Evolutionary conservation across 1,284 basidiomycete genomes (phyloP).

Genomic region (Cutaneotrichosporon cutaneum): DNA sequence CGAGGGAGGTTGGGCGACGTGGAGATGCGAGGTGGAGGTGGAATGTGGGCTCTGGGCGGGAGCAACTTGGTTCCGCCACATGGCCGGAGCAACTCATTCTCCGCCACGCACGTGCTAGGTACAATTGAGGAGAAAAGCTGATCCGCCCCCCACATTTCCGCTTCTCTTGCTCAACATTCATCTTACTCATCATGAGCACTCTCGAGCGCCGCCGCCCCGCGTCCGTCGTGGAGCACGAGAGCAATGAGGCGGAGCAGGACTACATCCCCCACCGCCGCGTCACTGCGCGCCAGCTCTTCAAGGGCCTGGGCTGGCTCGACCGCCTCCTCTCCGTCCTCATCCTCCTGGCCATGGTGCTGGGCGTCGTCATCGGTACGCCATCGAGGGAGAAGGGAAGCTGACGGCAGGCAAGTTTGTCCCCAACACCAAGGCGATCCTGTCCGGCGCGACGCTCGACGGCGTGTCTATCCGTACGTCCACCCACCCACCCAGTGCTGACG

Average conservation of each 20-base stretch:
- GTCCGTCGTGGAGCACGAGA: background rate
- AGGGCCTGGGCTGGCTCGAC: slow-evolving; percentile 59
- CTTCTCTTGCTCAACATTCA: background rate
- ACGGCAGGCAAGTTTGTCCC: slow-evolving; percentile 38
- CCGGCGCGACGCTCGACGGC: slow-evolving; percentile 40
- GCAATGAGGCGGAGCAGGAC: background rate
- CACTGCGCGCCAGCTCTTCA: background rate
- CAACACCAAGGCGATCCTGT: slow-evolving; percentile 32
- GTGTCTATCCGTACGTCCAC: slow-evolving; percentile 48
- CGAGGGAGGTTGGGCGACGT: background rate
- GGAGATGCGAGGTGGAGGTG: background rate
- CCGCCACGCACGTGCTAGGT: no score
- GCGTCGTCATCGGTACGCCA: slow-evolving; percentile 71
- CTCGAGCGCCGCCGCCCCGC: background rate
- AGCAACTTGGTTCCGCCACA: no score
- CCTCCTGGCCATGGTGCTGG: slow-evolving; percentile 72
- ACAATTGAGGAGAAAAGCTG: background rate
- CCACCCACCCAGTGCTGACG: background rate
- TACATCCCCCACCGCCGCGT: background rate
- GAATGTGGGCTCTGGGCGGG: no score
- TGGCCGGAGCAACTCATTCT: background rate
- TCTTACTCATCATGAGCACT: background rate
- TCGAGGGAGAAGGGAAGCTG: slow-evolving; percentile 56
- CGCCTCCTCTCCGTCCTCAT: slow-evolving; percentile 70
- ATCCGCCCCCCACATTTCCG: background rate